Evolutionary conservation across 2,329 filamentous ascomycete species (phyloP), one percentile per base, ranked within the genome.

Genomic region (Pseudogymnoascus sp.): DNA sequence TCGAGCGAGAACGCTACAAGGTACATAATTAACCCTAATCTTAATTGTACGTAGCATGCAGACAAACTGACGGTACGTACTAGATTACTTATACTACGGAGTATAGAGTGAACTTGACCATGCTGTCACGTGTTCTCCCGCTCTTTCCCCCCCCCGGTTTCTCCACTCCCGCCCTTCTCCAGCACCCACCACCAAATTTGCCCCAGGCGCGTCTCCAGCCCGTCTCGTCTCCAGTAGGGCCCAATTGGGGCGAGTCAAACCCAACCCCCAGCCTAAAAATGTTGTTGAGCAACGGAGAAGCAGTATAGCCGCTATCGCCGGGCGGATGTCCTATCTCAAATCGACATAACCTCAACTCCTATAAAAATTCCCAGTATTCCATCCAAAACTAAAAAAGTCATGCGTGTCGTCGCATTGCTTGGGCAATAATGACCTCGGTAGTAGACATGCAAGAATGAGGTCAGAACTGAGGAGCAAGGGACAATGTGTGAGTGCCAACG

Each of bases 361-460:
- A 56, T 33, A 56, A 56, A 56, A 56, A 56, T 19, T 31, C 6
- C 4, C 24, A 31, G 7, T 56, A 56, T 19, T 3, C 26, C 26
- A 33, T 19, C 26, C 2, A 16, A 56, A 31, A 12, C 6, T 12
- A 31, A 33, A 33, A 40, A 31, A 56, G 46, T 56, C 8, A 56
- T 56, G 46, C 46, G 46, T 56, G 8, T 56, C 26, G 46, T 56
- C 46, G 46, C 46, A 56, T 56, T 56, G 46, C 46, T 31, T 19
- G 28, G 46, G 46, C 46, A 56, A 33, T 56, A 56, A 56, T 56
- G 46, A 56, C 26, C 46, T 56, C 46, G 46, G 46, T 56, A 56
- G 10, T 56, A 56, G 10, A 56, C 46, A 56, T 56, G n/a, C n/a
- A 56, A 56, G 26, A 56, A 56, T 56, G 46, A 56, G 46, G 46